These are phyloP conservation scores for Panicum virgatum DNA, from an alignment of 202 grass and related monocot genomes.

Conservation along the genomic window DNA sequence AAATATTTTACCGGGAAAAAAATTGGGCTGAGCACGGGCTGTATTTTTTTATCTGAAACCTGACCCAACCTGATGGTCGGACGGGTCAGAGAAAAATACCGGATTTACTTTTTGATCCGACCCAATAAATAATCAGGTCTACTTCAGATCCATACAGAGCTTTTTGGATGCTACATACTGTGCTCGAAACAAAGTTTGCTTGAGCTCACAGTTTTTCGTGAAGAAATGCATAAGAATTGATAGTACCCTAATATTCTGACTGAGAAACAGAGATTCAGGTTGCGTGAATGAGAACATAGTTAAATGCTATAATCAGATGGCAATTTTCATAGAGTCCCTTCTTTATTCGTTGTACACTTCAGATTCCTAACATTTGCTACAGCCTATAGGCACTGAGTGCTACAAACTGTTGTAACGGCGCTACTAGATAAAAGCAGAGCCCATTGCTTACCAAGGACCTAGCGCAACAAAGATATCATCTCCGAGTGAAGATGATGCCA, in stretches of 20 bases:
- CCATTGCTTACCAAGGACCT: not conserved
- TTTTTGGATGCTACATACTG: too few species aligned
- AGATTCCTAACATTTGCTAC: not conserved
- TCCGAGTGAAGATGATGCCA: conserved; percentile 3
- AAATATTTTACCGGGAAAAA: too few species aligned
- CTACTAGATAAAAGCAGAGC: not conserved
- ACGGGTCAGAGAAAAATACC: too few species aligned
- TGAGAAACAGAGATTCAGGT: not conserved
- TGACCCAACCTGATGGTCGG: too few species aligned
- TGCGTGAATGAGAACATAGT: not conserved
- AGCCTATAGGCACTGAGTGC: not conserved
- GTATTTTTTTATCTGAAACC: too few species aligned
- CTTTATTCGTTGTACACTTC: not conserved
- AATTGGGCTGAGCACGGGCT: too few species aligned
- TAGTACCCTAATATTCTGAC: not conserved
- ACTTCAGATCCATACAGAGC: too few species aligned
- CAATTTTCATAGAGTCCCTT: not conserved
- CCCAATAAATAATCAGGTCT: too few species aligned
- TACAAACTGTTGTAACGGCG: conserved; percentile 9
- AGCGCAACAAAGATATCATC: not conserved
- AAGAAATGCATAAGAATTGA: not conserved
- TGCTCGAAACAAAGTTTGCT: not conserved
- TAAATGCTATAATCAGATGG: not conserved
- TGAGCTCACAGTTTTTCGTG: not conserved
- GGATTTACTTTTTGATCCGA: too few species aligned